A percentile compares a stretch with the other conserved stretches of the same genome.
phyloP scores from a whole-genome alignment of 2,329 filamentous ascomycete species.

The Fusarium pseudograminearum region DNA sequence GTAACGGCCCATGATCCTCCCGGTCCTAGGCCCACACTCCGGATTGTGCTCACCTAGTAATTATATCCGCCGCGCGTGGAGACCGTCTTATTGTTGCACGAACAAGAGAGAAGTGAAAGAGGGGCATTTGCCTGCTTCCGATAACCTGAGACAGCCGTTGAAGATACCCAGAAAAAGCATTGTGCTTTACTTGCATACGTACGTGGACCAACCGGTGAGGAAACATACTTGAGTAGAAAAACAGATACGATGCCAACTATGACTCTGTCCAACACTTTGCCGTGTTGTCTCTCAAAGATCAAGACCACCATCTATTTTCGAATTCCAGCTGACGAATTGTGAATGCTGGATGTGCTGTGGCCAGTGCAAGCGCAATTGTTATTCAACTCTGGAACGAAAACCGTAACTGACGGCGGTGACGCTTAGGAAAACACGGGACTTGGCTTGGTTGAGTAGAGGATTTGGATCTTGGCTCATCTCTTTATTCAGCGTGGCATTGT shows the following conservation, averaged over 20 bases:
- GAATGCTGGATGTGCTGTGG: slow-evolving; percentile 12
- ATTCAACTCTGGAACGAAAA: slow-evolving; percentile 14
- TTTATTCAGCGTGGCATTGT: slow-evolving; percentile 21
- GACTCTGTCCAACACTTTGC: slow-evolving; percentile 10
- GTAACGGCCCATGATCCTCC: slow-evolving; percentile 18
- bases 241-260: slow-evolving; percentile 35
- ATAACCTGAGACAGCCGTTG: slow-evolving; percentile 45
- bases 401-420: slow-evolving; percentile 35
- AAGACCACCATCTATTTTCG: neutral
- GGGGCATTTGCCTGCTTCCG: slow-evolving; percentile 33
- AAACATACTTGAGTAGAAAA: slow-evolving; percentile 28
- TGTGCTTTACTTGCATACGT: slow-evolving; percentile 45
- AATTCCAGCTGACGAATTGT: neutral
- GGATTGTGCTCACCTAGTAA: slow-evolving; percentile 12
- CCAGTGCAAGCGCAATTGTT: slow-evolving; percentile 14
- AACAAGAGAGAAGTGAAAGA: slow-evolving; percentile 32
- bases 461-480: slow-evolving; percentile 1
- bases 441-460: slow-evolving; percentile 16
- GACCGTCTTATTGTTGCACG: slow-evolving; percentile 33
- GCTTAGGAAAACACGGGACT: slow-evolving; percentile 25
- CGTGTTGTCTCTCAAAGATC: slow-evolving; percentile 14
- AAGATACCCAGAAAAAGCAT: slow-evolving; percentile 35
- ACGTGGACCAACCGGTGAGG: slow-evolving; percentile 38
- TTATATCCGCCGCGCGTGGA: slow-evolving; percentile 37
- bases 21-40: slow-evolving; percentile 29